phyloP scores from a whole-genome alignment of 2,329 filamentous ascomycete species.

The Phialocephala sp. region DNA sequence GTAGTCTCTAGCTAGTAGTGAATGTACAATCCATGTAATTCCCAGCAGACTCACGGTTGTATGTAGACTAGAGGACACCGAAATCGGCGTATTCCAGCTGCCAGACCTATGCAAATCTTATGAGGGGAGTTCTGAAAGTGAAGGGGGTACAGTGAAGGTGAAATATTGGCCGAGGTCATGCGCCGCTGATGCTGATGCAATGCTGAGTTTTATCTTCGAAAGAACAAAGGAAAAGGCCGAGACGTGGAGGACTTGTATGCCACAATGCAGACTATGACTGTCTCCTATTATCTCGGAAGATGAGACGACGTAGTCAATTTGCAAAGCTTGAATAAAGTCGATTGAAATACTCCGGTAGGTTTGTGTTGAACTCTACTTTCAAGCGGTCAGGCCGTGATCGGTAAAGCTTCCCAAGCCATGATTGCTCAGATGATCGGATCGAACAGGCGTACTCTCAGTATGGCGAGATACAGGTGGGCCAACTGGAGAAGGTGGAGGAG shows the following conservation, averaged over 20 bases:
- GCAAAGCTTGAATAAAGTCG: background rate
- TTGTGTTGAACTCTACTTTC: background rate
- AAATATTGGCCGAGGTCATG: conserved; percentile 14
- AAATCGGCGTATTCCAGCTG: conserved; percentile 26
- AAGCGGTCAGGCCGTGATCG: conserved; percentile 17
- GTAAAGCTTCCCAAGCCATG: conserved; percentile 5
- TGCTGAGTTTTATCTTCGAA: conserved; percentile 31
- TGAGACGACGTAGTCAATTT: background rate
- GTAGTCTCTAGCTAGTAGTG: conserved; percentile 16
- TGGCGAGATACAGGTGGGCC: conserved; percentile 23
- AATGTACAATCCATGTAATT: conserved; percentile 22
- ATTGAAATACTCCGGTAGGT: background rate
- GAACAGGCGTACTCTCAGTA: conserved; percentile 19
- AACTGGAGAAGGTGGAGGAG: conserved; percentile 35
- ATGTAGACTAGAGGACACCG: conserved; percentile 18
- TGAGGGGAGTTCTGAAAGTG: conserved; percentile 32
- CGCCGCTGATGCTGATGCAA: conserved; percentile 31
- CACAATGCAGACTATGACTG: background rate
- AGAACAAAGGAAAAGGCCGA: conserved; percentile 27
- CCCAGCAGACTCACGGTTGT: conserved; percentile 16
- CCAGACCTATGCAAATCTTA: conserved; percentile 28
- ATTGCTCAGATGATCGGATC: background rate
- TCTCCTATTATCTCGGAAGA: background rate
- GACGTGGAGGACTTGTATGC: background rate
- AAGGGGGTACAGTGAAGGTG: conserved; percentile 20